A percentile compares a stretch with the other conserved stretches of the same genome.
Evolutionary conservation across 2,329 filamentous ascomycete species (phyloP).

Genomic region (Arthrobotrys pseudoclavata): DNA sequence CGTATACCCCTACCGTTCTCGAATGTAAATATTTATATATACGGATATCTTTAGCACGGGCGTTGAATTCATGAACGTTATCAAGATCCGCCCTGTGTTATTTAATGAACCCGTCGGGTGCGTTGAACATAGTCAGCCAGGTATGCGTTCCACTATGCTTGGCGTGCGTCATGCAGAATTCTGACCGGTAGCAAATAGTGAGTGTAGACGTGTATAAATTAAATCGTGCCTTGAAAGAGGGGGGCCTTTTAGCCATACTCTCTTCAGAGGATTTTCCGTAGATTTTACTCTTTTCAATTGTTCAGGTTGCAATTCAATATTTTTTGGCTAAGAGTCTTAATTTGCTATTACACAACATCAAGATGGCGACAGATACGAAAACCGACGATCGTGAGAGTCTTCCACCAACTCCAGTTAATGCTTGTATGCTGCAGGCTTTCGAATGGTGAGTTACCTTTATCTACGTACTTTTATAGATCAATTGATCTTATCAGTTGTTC

Average conservation of each 20-base stretch:
- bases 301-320: neutral
- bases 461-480: neutral
- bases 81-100: no score
- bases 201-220: conserved; percentile 27
- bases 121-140: conserved; percentile 31
- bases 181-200: conserved; percentile 9
- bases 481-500: no score
- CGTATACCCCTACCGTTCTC: conserved; percentile 22
- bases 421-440: conserved; percentile 75
- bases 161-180: conserved; percentile 55
- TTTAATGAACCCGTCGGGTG: neutral
- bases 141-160: conserved; percentile 32
- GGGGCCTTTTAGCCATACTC: conserved; percentile 1
- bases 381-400: conserved; percentile 9
- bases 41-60: neutral
- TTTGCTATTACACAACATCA: conserved; percentile 10
- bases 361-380: conserved; percentile 16
- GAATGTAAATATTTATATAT: conserved; percentile 2
- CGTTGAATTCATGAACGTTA: neutral
- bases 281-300: conserved; percentile 40
- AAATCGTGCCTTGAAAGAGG: neutral
- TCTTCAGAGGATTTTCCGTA: conserved; percentile 35
- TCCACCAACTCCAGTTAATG: conserved; percentile 48
- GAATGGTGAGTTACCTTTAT: conserved; percentile 70
- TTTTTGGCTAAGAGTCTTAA: neutral